Evolutionary conservation across 2,329 filamentous ascomycete genomes (phyloP).

Genomic region (Bipolaris gigantea): DNA sequence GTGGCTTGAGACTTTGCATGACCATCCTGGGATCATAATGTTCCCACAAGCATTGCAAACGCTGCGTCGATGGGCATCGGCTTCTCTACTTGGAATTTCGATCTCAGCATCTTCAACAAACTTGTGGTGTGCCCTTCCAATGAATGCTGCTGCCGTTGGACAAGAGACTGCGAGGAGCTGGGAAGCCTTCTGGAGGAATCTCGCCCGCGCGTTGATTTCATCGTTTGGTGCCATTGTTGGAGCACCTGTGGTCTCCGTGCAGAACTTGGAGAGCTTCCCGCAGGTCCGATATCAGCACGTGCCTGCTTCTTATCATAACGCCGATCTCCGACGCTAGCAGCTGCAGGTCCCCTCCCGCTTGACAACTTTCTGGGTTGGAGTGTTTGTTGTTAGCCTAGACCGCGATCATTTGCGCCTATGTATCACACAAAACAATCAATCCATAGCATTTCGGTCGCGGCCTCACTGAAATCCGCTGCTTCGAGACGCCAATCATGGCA

Average conservation of each 20-base stretch:
- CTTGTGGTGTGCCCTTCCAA: slow-evolving; percentile 34
- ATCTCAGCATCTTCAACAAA: slow-evolving; percentile 36
- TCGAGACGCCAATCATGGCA: slow-evolving; percentile 24
- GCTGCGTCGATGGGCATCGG: slow-evolving; percentile 34
- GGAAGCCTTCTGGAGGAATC: slow-evolving; percentile 42
- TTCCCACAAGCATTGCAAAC: slow-evolving; percentile 46
- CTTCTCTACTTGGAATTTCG: slow-evolving; percentile 30
- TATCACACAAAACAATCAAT: not conserved
- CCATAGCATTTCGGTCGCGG: not conserved
- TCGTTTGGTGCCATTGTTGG: slow-evolving; percentile 25
- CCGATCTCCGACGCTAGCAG: slow-evolving; percentile 32
- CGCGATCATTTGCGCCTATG: slow-evolving; percentile 4
- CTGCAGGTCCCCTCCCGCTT: slow-evolving; percentile 15
- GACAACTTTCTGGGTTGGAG: not conserved
- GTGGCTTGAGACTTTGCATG: slow-evolving; percentile 28
- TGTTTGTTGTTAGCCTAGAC: not conserved
- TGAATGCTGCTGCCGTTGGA: slow-evolving; percentile 38
- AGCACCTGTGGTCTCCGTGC: slow-evolving; percentile 8
- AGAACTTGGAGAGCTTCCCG: slow-evolving; percentile 15
- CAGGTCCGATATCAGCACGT: slow-evolving; percentile 11
- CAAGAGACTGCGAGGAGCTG: slow-evolving; percentile 35
- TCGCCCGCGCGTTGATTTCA: slow-evolving; percentile 25
- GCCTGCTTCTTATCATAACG: slow-evolving; percentile 16
- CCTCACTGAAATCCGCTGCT: not conserved
- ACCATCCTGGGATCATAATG: slow-evolving; percentile 43